Conservation (phyloP, 805 yeast species). For the Zygosaccharomyces bisporus region DNA sequence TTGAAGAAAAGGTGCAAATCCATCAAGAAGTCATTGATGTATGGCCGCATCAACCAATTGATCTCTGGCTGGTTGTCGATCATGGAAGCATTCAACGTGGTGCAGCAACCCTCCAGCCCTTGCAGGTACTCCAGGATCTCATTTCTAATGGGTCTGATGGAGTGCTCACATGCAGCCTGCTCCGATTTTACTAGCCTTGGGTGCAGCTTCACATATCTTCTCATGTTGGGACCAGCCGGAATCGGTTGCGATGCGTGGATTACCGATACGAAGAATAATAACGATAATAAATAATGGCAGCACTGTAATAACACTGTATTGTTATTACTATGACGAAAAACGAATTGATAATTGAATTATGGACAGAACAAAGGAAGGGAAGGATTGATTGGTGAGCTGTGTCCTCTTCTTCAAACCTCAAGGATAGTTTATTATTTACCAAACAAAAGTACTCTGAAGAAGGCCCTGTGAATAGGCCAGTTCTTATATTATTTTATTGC, state of each 20-base stretch:
- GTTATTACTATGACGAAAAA: neutral
- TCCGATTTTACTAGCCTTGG: conserved; percentile 46
- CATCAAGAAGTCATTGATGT: conserved; percentile 70
- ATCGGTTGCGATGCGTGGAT: conserved; percentile 22
- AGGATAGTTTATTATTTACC: neutral
- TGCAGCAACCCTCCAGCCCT: conserved; percentile 33
- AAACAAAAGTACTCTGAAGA: neutral
- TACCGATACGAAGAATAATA: too few relatives aligned
- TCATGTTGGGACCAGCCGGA: conserved; percentile 53
- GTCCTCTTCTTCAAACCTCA: conserved; percentile 4
- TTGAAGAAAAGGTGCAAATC: conserved; percentile 60
- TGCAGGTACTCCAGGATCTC: conserved; percentile 43
- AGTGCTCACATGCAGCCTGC: conserved; percentile 39
- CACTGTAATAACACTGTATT: neutral
- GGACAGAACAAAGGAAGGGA: neutral
- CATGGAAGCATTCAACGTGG: conserved; percentile 45
- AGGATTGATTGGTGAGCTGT: conserved; percentile 2
- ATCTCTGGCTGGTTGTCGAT: conserved; percentile 86
- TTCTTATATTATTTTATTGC: neutral
- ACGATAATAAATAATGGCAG: neutral
- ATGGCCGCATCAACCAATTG: conserved; percentile 73
- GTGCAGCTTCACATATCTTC: conserved; percentile 31
- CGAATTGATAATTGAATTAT: neutral
- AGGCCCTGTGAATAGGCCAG: neutral
- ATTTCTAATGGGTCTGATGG: conserved; percentile 41